These are phyloP conservation scores for Scutellaria baicalensis DNA, from an alignment of 257 asterid species.

Conservation along the genomic window DNA sequence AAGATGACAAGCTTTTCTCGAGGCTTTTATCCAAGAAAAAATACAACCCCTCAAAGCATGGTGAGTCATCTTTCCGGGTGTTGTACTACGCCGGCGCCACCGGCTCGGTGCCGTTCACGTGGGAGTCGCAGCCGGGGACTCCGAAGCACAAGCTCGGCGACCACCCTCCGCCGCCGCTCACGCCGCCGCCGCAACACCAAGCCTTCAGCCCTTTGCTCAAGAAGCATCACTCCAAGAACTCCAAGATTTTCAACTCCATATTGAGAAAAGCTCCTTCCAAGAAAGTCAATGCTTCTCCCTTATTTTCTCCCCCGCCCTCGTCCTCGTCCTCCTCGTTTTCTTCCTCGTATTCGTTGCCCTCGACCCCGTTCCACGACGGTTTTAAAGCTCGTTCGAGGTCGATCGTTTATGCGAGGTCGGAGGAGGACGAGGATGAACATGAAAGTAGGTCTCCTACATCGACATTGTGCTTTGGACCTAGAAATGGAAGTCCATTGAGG, in stretches of 20 bases:
- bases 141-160: conserved; percentile 46
- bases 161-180: conserved; percentile 54
- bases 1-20: conserved; percentile 34
- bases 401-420: neutral
- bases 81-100: conserved; percentile 58
- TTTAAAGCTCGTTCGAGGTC: conserved; percentile 19
- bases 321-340: conserved; percentile 15
- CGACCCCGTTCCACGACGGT: conserved; percentile 22
- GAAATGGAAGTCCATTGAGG: conserved; percentile 5
- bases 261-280: conserved; percentile 17
- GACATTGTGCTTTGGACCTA: conserved; percentile 27
- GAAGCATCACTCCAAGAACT: conserved; percentile 16
- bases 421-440: conserved; percentile 14
- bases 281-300: conserved; percentile 2
- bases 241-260: conserved; percentile 24
- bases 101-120: conserved; percentile 60
- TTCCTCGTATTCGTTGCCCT: conserved; percentile 24
- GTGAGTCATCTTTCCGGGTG: conserved; percentile 47
- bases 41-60: conserved; percentile 22
- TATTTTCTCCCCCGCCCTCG: conserved; percentile 15
- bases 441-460: conserved; percentile 24
- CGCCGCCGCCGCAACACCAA: conserved; percentile 70
- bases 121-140: conserved; percentile 89
- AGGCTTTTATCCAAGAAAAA: conserved; percentile 38
- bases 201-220: conserved; percentile 5